Evolutionary conservation across 1,139 yeast genomes (phyloP).

Genomic region (Saccharomyces hybrid): DNA sequence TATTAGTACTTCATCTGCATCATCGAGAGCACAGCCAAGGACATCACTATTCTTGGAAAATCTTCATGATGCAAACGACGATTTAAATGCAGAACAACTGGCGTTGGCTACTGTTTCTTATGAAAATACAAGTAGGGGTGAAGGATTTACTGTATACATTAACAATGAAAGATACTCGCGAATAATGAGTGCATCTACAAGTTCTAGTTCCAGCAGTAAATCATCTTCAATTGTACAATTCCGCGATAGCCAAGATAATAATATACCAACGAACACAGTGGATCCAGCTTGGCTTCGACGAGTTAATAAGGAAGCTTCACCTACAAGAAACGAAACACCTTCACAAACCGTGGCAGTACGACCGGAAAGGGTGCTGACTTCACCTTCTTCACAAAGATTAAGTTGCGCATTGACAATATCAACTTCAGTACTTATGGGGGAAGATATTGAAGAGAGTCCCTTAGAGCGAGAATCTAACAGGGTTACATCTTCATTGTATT

Average conservation of each 20-base stretch:
- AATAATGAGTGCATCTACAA: not conserved
- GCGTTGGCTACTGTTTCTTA: not conserved
- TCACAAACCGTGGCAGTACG: not conserved
- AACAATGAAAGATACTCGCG: not conserved
- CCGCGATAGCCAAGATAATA: not conserved
- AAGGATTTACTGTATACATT: not conserved
- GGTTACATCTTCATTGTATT: not conserved
- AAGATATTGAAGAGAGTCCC: not conserved
- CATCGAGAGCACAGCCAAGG: not conserved
- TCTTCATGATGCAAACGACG: not conserved
- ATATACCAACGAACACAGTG: not conserved
- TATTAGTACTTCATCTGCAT: not conserved
- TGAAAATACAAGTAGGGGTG: not conserved
- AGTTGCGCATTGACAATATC: conserved; percentile 1
- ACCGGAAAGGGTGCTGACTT: not conserved
- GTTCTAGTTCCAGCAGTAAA: not conserved
- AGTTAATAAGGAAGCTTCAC: not conserved
- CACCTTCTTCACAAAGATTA: not conserved
- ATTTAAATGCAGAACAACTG: not conserved
- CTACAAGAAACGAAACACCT: not conserved
- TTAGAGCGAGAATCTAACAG: not conserved
- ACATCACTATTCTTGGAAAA: not conserved
- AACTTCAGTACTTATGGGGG: not conserved
- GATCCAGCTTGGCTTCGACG: not conserved
- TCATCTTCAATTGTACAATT: not conserved